Conservation (phyloP, 163 green algal species). For the Trebouxia gelatinosa region DNA sequence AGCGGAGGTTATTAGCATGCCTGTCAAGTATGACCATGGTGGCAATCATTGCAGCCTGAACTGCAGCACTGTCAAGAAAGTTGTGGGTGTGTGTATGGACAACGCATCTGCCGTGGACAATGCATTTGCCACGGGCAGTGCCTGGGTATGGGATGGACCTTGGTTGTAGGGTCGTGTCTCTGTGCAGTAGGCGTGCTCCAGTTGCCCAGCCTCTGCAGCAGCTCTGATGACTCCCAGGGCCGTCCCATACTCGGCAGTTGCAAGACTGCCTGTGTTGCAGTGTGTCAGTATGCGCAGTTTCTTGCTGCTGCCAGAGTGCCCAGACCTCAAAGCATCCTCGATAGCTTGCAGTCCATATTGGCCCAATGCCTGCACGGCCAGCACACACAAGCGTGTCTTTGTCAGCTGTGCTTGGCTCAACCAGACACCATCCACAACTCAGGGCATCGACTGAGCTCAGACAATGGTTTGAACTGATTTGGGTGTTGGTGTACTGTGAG, state of each 20-base stretch:
- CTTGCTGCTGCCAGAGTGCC: background rate
- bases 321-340: constrained; percentile 58
- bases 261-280: constrained; percentile 97
- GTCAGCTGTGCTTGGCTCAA: no score
- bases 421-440: no score
- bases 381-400: no score
- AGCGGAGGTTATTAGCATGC: no score
- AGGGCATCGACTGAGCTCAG: no score
- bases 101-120: background rate
- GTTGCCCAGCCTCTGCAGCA: constrained; percentile 63
- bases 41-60: no score
- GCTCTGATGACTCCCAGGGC: constrained; percentile 85
- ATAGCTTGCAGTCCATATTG: constrained; percentile 65
- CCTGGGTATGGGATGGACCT: constrained; percentile 50
- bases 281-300: constrained; percentile 83
- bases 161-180: constrained; percentile 98
- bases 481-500: no score
- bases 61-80: no score
- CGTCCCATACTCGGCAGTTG: constrained; percentile 89
- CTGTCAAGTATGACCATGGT: no score
- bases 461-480: no score
- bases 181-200: constrained; percentile 83
- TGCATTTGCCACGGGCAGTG: background rate
- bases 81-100: no score
- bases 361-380: constrained; percentile 74